Conservation (phyloP, 2,329 filamentous ascomycete genomes). For the Aspergillus uvarum region DNA sequence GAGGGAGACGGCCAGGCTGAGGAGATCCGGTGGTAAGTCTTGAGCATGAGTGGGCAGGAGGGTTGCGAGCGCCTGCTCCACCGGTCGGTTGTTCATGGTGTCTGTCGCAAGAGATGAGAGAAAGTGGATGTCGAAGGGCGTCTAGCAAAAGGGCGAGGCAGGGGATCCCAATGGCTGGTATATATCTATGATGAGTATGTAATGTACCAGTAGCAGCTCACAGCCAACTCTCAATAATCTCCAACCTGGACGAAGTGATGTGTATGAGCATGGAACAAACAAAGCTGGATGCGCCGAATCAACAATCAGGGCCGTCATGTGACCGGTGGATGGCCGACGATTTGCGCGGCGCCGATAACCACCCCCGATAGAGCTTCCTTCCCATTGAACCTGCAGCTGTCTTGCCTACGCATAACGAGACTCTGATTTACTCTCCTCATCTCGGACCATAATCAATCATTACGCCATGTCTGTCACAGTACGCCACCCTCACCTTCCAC, state of each 20-base stretch:
- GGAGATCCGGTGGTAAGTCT: constrained; percentile 65
- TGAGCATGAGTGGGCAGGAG: constrained; percentile 71
- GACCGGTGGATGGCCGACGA: constrained; percentile 6
- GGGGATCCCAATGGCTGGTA: neutral
- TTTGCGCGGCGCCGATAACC: constrained; percentile 1
- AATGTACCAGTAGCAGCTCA: neutral
- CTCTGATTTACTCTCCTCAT: too few relatives aligned
- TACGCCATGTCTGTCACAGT: constrained; percentile 38
- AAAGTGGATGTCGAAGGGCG: neutral
- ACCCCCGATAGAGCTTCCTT: constrained; percentile 6
- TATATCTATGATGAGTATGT: neutral
- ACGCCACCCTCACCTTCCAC: constrained; percentile 6
- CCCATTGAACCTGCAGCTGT: neutral
- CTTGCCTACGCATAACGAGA: too few relatives aligned
- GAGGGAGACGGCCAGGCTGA: constrained; percentile 69
- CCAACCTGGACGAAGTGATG: neutral
- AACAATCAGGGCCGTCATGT: constrained; percentile 9
- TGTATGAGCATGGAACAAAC: neutral
- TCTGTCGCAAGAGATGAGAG: neutral
- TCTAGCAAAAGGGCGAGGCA: neutral
- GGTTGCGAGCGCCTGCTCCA: constrained; percentile 71
- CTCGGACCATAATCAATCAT: too few relatives aligned
- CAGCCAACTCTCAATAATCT: neutral
- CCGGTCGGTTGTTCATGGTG: constrained; percentile 67
- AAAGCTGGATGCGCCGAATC: neutral